Percentiles rank a stretch among this genome's conserved stretches.
These are phyloP conservation scores for Mortierella sp. DNA, from an alignment of 371 early-diverging fungal genomes.

Conservation along the genomic window DNA sequence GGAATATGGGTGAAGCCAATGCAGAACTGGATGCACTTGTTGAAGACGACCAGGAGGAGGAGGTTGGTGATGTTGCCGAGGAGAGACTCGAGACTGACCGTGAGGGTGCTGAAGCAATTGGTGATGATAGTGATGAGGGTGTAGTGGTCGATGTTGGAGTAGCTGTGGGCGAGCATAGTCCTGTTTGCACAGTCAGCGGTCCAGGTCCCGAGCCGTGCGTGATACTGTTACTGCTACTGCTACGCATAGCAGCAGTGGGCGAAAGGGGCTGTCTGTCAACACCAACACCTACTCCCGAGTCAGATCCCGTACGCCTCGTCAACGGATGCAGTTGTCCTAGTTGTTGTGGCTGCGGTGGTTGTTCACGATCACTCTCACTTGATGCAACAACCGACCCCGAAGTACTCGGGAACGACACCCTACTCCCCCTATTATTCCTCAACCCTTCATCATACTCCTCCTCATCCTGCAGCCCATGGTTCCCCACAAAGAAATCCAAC, in stretches of 20 bases:
- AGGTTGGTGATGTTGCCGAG: conserved; percentile 19
- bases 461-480: conserved; percentile 5
- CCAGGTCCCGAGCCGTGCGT: not conserved
- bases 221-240: not conserved
- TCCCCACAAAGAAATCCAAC: conserved; percentile 11
- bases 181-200: conserved; percentile 29
- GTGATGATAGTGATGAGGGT: conserved; percentile 2
- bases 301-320: not conserved
- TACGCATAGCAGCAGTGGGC: not conserved
- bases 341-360: conserved; percentile 1
- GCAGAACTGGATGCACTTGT: conserved; percentile 22
- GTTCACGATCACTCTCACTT: conserved; percentile 43
- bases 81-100: not conserved
- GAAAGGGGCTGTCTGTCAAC: not conserved
- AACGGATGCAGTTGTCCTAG: not conserved
- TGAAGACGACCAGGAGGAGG: conserved; percentile 30
- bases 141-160: not conserved
- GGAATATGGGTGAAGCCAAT: conserved; percentile 18
- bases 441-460: conserved; percentile 20
- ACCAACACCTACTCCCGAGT: not conserved
- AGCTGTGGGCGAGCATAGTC: conserved; percentile 15
- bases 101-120: not conserved
- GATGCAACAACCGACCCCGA: conserved; percentile 44
- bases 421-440: conserved; percentile 8
- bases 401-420: conserved; percentile 56